These are phyloP conservation scores for Rostrohypoxylon terebratum DNA, from an alignment of 495 filamentous ascomycete genomes.

Conservation along the genomic window DNA sequence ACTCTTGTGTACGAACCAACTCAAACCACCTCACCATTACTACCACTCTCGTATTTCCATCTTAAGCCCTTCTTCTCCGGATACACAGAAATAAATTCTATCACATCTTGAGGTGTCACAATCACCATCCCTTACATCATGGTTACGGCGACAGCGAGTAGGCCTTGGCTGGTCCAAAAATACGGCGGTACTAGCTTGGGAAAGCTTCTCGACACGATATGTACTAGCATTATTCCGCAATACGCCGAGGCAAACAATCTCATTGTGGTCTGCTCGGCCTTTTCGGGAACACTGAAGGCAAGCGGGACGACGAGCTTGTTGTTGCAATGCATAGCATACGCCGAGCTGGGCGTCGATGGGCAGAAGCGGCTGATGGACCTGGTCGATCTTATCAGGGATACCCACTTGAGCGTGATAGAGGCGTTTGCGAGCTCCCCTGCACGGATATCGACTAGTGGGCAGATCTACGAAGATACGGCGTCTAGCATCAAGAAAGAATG, in stretches of 20 bases:
- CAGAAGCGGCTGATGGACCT: slow-evolving; percentile 49
- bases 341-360: slow-evolving; percentile 43
- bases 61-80: background rate
- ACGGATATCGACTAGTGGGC: slow-evolving; percentile 8
- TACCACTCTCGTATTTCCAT: background rate
- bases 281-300: slow-evolving; percentile 49
- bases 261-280: slow-evolving; percentile 53
- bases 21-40: slow-evolving; percentile 5
- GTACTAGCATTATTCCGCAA: slow-evolving; percentile 52
- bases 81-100: background rate
- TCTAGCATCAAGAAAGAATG: slow-evolving; percentile 51
- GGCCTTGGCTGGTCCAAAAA: slow-evolving; percentile 59
- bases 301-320: slow-evolving; percentile 53
- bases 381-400: slow-evolving; percentile 51
- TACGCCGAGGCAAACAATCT: slow-evolving; percentile 48
- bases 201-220: slow-evolving; percentile 54
- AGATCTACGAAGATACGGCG: slow-evolving; percentile 44
- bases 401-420: slow-evolving; percentile 48
- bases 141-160: slow-evolving; percentile 34
- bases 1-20: slow-evolving; percentile 12
- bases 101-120: slow-evolving; percentile 8
- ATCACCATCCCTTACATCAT: slow-evolving; percentile 28
- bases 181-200: slow-evolving; percentile 58
- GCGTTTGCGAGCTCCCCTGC: slow-evolving; percentile 31
- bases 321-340: slow-evolving; percentile 51